Conservation (phyloP, 1,139 yeast species). For the Candida mesenterica region DNA sequence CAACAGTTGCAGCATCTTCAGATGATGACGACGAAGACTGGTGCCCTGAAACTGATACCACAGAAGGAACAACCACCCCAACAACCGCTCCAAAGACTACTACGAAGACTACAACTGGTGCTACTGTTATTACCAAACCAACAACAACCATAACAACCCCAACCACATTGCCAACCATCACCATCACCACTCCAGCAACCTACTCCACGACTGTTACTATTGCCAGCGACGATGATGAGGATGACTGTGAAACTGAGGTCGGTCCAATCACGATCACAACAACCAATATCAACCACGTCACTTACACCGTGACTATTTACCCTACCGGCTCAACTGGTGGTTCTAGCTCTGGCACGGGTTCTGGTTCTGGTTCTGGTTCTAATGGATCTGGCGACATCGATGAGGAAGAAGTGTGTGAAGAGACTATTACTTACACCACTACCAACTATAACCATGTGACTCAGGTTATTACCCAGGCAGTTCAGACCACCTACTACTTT, state of each 20-base stretch:
- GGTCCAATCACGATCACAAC: slow-evolving; percentile 7
- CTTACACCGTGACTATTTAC: slow-evolving; percentile 6
- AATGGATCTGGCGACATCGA: slow-evolving; percentile 3
- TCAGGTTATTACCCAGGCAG: slow-evolving; percentile 5
- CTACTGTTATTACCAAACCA: not conserved
- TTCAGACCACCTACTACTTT: slow-evolving; percentile 1
- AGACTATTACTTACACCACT: slow-evolving; percentile 6
- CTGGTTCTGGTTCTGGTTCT: slow-evolving; percentile 2
- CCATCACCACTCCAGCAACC: not conserved
- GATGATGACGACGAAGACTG: slow-evolving; percentile 2
- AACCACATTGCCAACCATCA: not conserved
- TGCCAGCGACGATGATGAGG: not conserved
- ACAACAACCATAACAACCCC: not conserved
- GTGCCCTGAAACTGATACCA: too few relatives aligned
- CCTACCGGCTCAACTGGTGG: not conserved
- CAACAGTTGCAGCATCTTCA: slow-evolving; percentile 1
- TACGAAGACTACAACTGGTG: not conserved
- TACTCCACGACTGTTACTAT: not conserved
- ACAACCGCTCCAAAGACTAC: too few relatives aligned
- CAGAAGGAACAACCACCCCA: not conserved
- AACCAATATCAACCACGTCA: slow-evolving; percentile 8
- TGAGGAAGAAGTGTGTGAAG: slow-evolving; percentile 4
- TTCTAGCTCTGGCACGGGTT: not conserved
- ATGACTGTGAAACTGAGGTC: not conserved
- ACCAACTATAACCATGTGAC: slow-evolving; percentile 10